phyloP scores from a whole-genome alignment of 108 stramenopile species.

The Fistulifera pelliculosa region DNA sequence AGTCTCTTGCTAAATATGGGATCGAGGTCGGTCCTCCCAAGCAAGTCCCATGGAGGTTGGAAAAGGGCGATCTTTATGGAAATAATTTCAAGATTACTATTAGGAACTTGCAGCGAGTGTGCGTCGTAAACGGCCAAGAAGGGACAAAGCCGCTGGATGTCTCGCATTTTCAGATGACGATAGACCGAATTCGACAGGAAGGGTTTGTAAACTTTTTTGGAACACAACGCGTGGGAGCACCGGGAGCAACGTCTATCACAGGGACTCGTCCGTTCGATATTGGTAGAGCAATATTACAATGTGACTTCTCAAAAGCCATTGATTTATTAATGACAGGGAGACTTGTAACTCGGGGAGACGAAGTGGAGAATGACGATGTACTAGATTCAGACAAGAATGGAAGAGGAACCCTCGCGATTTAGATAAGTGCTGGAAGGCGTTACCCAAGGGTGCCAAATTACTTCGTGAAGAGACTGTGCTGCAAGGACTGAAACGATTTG shows the following conservation, averaged over 20 bases:
- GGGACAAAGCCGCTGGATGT: conserved; percentile 17
- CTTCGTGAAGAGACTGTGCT: conserved; percentile 53
- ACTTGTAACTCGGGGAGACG: conserved; percentile 15
- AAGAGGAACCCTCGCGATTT: conserved; percentile 43
- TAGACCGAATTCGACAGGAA: conserved; percentile 29
- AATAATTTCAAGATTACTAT: conserved; percentile 62
- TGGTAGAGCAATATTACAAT: conserved; percentile 63
- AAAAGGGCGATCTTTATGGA: conserved; percentile 48
- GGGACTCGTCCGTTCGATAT: conserved; percentile 74
- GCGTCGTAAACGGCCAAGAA: conserved; percentile 12
- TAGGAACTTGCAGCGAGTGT: conserved; percentile 40
- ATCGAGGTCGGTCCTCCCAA: conserved; percentile 19
- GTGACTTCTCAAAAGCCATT: conserved; percentile 49
- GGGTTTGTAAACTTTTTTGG: conserved; percentile 88
- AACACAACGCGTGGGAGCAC: conserved; percentile 72
- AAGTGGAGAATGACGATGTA: conserved; percentile 29
- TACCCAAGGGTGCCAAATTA: conserved; percentile 37
- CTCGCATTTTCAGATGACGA: conserved; percentile 40
- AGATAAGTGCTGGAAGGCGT: conserved; percentile 36
- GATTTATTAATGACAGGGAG: conserved; percentile 71
- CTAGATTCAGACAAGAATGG: conserved; percentile 50
- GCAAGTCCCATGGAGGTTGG: conserved; percentile 23
- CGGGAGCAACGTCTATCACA: conserved; percentile 38
- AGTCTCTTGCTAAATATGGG: neutral
- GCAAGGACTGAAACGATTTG: conserved; percentile 63